Percentiles rank a stretch among this genome's conserved stretches.
Conservation (phyloP, 2,329 filamentous ascomycete species). For the Nemania bipapillata region DNA sequence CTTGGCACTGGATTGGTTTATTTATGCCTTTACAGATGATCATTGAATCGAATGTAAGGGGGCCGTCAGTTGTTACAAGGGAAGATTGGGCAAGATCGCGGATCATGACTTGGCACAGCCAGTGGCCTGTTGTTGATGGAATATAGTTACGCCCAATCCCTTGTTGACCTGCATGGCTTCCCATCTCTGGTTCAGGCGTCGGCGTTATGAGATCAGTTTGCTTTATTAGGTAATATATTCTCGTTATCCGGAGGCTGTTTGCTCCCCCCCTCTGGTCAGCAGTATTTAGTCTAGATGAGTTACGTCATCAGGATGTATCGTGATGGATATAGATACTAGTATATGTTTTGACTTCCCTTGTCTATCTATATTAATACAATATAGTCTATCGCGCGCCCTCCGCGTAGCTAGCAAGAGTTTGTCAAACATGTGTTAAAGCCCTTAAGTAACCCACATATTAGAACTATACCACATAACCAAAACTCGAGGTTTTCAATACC, state of each 20-base stretch:
- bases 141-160: constrained; percentile 20
- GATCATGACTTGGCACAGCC: constrained; percentile 25
- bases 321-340: constrained; percentile 36
- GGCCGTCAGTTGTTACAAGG: constrained; percentile 18
- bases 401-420: background rate
- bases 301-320: constrained; percentile 30
- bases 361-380: background rate
- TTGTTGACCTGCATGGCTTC: constrained; percentile 2
- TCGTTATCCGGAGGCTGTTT: constrained; percentile 36
- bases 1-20: constrained; percentile 19
- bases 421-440: background rate
- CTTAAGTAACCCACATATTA: background rate
- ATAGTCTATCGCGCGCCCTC: background rate
- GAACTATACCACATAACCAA: too few species aligned
- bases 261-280: constrained; percentile 19
- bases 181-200: constrained; percentile 43
- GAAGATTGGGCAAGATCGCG: constrained; percentile 29
- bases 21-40: constrained; percentile 40
- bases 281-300: constrained; percentile 35
- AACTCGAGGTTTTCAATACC: too few species aligned
- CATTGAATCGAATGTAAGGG: constrained; percentile 34
- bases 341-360: constrained; percentile 31
- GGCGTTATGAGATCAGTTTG: constrained; percentile 47
- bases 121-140: constrained; percentile 18
- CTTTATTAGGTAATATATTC: constrained; percentile 44